Percentiles rank a stretch among this genome's conserved stretches.
Conservation (phyloP, 352 stramenopile species). For the Phytophthora citricola region DNA sequence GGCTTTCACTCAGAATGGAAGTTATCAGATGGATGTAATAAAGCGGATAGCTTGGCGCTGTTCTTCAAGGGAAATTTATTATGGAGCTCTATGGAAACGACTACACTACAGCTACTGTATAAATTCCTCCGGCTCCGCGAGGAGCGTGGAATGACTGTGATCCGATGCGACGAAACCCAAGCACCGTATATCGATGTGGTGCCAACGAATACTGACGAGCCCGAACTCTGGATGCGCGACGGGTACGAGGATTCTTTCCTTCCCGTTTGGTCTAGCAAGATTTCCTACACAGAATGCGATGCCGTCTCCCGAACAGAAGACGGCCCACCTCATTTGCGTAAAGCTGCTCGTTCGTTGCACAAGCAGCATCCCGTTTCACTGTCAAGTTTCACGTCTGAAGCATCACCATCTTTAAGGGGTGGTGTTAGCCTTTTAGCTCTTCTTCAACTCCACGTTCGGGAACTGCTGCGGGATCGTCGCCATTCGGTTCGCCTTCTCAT, state of each 20-base stretch:
- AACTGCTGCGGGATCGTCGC: slow-evolving; percentile 12
- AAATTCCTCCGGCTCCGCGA: slow-evolving; percentile 61
- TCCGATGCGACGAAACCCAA: slow-evolving; percentile 12
- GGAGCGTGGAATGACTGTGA: slow-evolving; percentile 57
- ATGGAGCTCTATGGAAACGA: slow-evolving; percentile 50
- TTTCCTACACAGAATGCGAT: slow-evolving; percentile 65
- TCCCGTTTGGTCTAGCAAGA: slow-evolving; percentile 70
- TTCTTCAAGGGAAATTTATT: slow-evolving; percentile 68
- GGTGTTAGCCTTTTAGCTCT: slow-evolving; percentile 8
- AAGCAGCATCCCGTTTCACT: slow-evolving; percentile 56
- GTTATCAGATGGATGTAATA: slow-evolving; percentile 11
- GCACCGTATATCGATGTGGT: not conserved
- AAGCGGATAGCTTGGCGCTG: slow-evolving; percentile 34
- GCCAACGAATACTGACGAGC: not conserved
- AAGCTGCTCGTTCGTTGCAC: slow-evolving; percentile 51
- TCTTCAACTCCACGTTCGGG: slow-evolving; percentile 17
- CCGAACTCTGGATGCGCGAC: slow-evolving; percentile 50
- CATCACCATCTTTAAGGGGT: slow-evolving; percentile 5
- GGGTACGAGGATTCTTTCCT: slow-evolving; percentile 69
- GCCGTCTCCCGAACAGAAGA: slow-evolving; percentile 35
- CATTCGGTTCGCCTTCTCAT: slow-evolving; percentile 26
- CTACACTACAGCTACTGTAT: slow-evolving; percentile 47
- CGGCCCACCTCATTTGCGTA: slow-evolving; percentile 34
- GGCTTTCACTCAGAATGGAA: slow-evolving; percentile 38
- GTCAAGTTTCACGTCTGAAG: slow-evolving; percentile 44